A percentile compares a stretch with the other conserved stretches of the same genome.
These are phyloP conservation scores for Hygrophorus russula DNA, from an alignment of 768 basidiomycete species.

Conservation along the genomic window DNA sequence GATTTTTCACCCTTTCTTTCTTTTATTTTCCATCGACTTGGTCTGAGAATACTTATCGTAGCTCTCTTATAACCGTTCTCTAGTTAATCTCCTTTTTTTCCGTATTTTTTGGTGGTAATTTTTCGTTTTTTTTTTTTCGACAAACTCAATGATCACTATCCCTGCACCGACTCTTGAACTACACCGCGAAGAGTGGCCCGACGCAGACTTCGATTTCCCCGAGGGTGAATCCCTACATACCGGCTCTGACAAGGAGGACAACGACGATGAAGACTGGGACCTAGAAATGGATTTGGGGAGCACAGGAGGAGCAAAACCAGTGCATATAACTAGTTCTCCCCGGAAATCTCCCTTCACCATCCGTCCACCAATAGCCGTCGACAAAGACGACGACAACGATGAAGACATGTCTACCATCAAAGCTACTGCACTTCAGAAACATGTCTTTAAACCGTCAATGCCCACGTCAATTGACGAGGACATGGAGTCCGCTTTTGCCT, in stretches of 20 bases:
- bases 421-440: conserved; percentile 39
- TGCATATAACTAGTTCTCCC: conserved; percentile 26
- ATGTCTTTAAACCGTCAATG: conserved; percentile 22
- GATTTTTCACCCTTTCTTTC: too few relatives aligned
- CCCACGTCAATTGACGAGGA: conserved; percentile 50
- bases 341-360: conserved; percentile 39
- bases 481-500: conserved; percentile 72
- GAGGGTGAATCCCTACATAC: conserved; percentile 61
- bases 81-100: background rate
- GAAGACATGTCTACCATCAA: conserved; percentile 82
- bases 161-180: conserved; percentile 44
- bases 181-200: conserved; percentile 72
- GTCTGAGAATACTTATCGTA: too few relatives aligned
- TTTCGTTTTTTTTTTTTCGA: conserved; percentile 14
- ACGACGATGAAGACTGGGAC: conserved; percentile 71
- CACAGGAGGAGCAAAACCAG: conserved; percentile 40
- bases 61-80: too few relatives aligned
- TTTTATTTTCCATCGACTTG: too few relatives aligned
- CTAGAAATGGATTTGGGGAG: conserved; percentile 58
- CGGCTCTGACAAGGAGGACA: conserved; percentile 53
- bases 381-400: conserved; percentile 51
- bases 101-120: conserved; percentile 3
- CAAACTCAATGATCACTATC: conserved; percentile 40
- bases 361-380: conserved; percentile 44
- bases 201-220: conserved; percentile 79